Conservation (phyloP, 768 basidiomycete genomes). For the Infundibulicybe gibba region DNA sequence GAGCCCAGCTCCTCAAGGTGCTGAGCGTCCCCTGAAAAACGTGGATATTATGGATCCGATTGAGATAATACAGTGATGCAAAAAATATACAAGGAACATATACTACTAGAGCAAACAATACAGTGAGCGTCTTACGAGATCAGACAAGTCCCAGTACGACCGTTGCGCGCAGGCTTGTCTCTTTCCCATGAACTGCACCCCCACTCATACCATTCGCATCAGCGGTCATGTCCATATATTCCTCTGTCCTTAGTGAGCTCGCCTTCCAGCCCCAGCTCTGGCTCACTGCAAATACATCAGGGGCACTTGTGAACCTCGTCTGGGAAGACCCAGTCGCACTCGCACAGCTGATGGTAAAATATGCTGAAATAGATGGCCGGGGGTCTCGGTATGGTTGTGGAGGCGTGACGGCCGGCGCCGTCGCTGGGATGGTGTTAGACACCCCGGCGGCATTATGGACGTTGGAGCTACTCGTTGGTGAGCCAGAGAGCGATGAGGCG, state of each 20-base stretch:
- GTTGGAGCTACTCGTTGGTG: constrained; percentile 6
- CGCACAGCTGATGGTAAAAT: constrained; percentile 81
- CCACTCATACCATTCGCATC: constrained; percentile 16
- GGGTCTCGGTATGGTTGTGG: constrained; percentile 75
- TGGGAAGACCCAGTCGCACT: constrained; percentile 78
- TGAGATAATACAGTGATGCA: no score
- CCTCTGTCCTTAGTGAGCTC: constrained; percentile 46
- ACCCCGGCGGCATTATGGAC: background rate
- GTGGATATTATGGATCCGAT: no score
- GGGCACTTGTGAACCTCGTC: constrained; percentile 81
- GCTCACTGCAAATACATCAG: constrained; percentile 79
- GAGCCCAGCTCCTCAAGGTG: no score
- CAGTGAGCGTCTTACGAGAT: no score
- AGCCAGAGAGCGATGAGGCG: constrained; percentile 12
- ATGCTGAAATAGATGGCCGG: constrained; percentile 66
- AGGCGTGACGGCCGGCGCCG: constrained; percentile 45
- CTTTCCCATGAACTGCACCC: constrained; percentile 23
- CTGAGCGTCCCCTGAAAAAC: no score
- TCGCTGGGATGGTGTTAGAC: constrained; percentile 32
- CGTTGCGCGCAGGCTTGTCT: constrained; percentile 73
- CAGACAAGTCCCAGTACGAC: constrained; percentile 76
- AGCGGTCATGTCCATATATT: constrained; percentile 39
- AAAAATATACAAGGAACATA: no score
- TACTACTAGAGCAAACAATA: no score
- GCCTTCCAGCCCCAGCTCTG: constrained; percentile 96